Evolutionary conservation across 805 yeast genomes (phyloP), one percentile per base, ranked within the genome.

Genomic region (Tetrapisispora namnaoensis): DNA sequence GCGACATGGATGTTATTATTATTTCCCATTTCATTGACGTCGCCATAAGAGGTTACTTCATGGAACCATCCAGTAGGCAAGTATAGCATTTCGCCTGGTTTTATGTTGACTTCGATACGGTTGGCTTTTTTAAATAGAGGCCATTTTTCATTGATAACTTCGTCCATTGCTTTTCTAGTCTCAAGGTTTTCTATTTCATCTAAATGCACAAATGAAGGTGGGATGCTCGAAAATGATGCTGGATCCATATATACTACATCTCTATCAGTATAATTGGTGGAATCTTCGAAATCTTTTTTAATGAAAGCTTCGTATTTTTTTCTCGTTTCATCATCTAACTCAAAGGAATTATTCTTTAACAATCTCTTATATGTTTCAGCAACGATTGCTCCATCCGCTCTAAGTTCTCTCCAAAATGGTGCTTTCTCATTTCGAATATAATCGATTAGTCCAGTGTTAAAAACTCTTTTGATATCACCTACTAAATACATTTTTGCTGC

Each of bases 61-160:
- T 84, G 91, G 57, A 84, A 84, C 90, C 90, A 84, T 2, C 91
- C 89, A 1, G 85, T 76, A 0, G 91, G 91, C 24, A 84, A 60
- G 58, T 77, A 84, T 21, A 84, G 61, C 81, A 82, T 78, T 44
- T 83, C 79, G 0, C 88, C 88, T 0, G 82, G 80, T 28, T 72
- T 58, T 27, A 84, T 54, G 59, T 74, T 68, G 1, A 79, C 79
- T 17, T 72, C 68, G 16, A 73, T 58, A 42, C 71, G 69, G 18
- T 68, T 62, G 1, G 78, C 68, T 1, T 64, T 51, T 38, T 71
- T 58, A 45, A 81, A 69, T 1, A 71, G 69, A 0, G 85, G 84
- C 63, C 75, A 83, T 30, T 69, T 60, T 4, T 53, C 47, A n/a
- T 67, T 53, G 1, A 77, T 74, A 42, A 71, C 62, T 1, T 55